These are phyloP conservation scores for Coprinopsis strossmayeri DNA, from an alignment of 768 basidiomycete genomes.

Conservation along the genomic window DNA sequence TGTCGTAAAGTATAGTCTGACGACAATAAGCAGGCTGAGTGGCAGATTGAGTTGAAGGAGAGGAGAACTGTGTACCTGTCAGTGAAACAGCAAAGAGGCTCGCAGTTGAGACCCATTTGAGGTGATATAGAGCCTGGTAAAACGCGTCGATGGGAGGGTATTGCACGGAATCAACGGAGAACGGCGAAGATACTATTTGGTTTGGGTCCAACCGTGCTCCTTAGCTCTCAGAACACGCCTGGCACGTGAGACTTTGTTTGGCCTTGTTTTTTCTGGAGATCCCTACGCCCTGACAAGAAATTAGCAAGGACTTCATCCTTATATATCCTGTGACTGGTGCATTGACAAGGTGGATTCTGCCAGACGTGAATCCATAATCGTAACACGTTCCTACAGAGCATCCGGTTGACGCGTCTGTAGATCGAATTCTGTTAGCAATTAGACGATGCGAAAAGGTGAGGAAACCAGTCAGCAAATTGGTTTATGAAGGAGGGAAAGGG, in stretches of 20 bases:
- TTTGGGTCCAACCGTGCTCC: conserved; percentile 7
- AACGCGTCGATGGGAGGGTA: conserved; percentile 6
- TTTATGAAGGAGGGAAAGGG: no score
- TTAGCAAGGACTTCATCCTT: neutral
- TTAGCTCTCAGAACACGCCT: conserved; percentile 2
- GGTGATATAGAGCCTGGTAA: conserved; percentile 15
- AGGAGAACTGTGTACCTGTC: conserved; percentile 49
- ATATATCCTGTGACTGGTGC: neutral
- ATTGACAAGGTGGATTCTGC: no score
- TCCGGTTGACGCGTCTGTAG: no score
- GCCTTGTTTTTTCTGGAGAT: no score
- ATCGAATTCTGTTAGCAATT: no score
- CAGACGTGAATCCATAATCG: no score
- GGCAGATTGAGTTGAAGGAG: conserved; percentile 10
- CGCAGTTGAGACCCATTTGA: conserved; percentile 49
- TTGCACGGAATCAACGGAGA: neutral
- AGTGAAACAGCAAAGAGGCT: conserved; percentile 73
- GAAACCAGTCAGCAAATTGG: no score
- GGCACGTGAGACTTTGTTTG: conserved; percentile 7
- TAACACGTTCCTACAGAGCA: no score
- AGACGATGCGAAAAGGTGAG: no score
- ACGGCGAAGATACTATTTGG: conserved; percentile 9
- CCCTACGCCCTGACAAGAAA: no score
- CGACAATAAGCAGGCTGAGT: conserved; percentile 11
- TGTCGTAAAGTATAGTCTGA: conserved; percentile 84